Percentiles rank a stretch among this genome's conserved stretches.
Evolutionary conservation across 805 yeast species (phyloP).

Genomic region (Ogataea pilisensis): DNA sequence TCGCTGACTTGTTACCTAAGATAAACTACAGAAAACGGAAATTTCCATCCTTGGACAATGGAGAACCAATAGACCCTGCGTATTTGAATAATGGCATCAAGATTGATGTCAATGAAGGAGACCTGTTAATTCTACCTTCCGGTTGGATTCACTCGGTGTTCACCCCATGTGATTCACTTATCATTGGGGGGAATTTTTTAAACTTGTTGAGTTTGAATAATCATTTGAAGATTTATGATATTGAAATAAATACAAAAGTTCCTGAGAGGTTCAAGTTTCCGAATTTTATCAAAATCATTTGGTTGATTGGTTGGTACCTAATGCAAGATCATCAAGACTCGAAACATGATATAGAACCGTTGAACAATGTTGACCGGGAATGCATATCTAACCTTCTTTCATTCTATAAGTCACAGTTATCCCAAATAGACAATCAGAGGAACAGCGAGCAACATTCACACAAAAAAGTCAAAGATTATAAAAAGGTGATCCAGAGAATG

Average conservation of each 20-base stretch:
- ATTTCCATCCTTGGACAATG: background rate
- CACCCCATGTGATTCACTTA: conserved; percentile 76
- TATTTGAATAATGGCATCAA: conserved; percentile 34
- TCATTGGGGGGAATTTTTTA: conserved; percentile 84
- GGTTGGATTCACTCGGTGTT: conserved; percentile 93
- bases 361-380: conserved; percentile 15
- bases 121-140: conserved; percentile 76
- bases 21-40: conserved; percentile 1
- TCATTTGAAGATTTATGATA: conserved; percentile 56
- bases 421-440: too few relatives aligned
- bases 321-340: conserved; percentile 8
- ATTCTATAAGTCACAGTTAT: conserved; percentile 23
- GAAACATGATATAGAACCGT: background rate
- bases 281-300: conserved; percentile 61
- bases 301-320: conserved; percentile 55
- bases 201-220: conserved; percentile 58
- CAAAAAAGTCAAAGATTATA: conserved; percentile 11
- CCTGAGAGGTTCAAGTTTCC: conserved; percentile 79
- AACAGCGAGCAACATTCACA: conserved; percentile 5
- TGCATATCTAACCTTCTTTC: conserved; percentile 17
- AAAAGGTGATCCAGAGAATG: conserved; percentile 13
- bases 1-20: conserved; percentile 45
- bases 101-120: conserved; percentile 48
- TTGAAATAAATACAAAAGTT: conserved; percentile 68
- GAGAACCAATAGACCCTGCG: conserved; percentile 16